Conservation (phyloP, 352 stramenopile genomes). For the Pythium aquatile region DNA sequence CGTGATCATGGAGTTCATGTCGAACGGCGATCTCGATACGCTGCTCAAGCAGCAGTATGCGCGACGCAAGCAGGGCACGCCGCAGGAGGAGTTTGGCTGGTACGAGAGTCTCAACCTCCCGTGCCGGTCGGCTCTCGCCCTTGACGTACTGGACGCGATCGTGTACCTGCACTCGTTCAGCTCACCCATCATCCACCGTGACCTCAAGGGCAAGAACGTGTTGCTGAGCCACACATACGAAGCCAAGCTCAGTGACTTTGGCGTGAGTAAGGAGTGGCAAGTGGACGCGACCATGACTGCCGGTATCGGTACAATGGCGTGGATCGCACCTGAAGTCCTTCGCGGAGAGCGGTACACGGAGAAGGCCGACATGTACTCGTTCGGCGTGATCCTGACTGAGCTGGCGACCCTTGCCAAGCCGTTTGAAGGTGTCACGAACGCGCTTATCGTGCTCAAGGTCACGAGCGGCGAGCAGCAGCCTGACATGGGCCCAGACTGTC, state of each 20-base stretch:
- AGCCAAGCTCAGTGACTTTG: constrained; percentile 83
- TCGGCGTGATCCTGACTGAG: constrained; percentile 78
- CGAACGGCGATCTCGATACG: constrained; percentile 68
- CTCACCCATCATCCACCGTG: constrained; percentile 78
- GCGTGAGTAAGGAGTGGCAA: constrained; percentile 73
- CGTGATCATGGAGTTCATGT: constrained; percentile 81
- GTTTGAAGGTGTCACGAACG: constrained; percentile 69
- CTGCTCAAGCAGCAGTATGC: constrained; percentile 59
- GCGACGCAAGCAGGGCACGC: constrained; percentile 30
- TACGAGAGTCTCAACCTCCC: constrained; percentile 57
- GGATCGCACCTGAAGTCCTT: constrained; percentile 80
- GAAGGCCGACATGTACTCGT: constrained; percentile 86
- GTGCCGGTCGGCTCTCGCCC: constrained; percentile 54
- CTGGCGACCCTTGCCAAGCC: constrained; percentile 62
- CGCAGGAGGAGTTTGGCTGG: constrained; percentile 63
- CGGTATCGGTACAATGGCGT: constrained; percentile 83
- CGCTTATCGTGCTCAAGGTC: constrained; percentile 72
- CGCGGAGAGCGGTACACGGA: constrained; percentile 83
- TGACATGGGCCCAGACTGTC: constrained; percentile 50
- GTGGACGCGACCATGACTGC: constrained; percentile 80
- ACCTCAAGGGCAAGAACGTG: constrained; percentile 81
- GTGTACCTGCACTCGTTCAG: constrained; percentile 84
- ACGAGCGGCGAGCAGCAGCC: constrained; percentile 63
- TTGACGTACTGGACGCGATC: constrained; percentile 75
- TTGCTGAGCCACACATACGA: constrained; percentile 59